These are phyloP conservation scores for Beauveria australis DNA, from an alignment of 2,329 filamentous ascomycete genomes.

Conservation along the genomic window DNA sequence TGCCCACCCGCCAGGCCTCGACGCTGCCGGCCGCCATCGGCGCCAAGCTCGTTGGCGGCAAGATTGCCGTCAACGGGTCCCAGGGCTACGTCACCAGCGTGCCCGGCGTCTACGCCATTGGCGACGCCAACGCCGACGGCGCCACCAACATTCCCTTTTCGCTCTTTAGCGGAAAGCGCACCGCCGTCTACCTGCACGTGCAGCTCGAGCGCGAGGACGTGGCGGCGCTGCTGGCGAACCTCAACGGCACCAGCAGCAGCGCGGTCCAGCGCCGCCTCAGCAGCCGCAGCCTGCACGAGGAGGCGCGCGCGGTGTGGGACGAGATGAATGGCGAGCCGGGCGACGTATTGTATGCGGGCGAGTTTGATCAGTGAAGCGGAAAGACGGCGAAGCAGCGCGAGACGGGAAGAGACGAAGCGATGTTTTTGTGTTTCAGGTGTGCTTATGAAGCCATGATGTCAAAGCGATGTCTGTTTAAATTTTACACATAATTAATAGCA, in stretches of 20 bases:
- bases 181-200: conserved; percentile 49
- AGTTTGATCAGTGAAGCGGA: conserved; percentile 24
- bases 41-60: conserved; percentile 34
- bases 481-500: not conserved
- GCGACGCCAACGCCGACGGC: conserved; percentile 53
- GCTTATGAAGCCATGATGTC: not conserved
- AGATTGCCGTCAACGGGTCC: conserved; percentile 32
- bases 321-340: conserved; percentile 33
- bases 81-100: conserved; percentile 44
- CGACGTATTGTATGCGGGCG: conserved; percentile 38
- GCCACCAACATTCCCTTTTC: conserved; percentile 54
- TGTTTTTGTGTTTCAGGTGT: not conserved
- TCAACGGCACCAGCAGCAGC: conserved; percentile 5
- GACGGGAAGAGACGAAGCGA: not conserved
- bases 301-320: conserved; percentile 36
- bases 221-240: conserved; percentile 23
- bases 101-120: conserved; percentile 47
- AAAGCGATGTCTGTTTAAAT: not conserved
- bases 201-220: conserved; percentile 34
- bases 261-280: not conserved
- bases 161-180: conserved; percentile 49
- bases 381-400: conserved; percentile 8
- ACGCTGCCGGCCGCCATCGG: conserved; percentile 38
- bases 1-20: conserved; percentile 38
- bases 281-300: conserved; percentile 24